phyloP scores from a whole-genome alignment of 176 grass and related monocot species.

The Rhipidocladum racemiflorum region DNA sequence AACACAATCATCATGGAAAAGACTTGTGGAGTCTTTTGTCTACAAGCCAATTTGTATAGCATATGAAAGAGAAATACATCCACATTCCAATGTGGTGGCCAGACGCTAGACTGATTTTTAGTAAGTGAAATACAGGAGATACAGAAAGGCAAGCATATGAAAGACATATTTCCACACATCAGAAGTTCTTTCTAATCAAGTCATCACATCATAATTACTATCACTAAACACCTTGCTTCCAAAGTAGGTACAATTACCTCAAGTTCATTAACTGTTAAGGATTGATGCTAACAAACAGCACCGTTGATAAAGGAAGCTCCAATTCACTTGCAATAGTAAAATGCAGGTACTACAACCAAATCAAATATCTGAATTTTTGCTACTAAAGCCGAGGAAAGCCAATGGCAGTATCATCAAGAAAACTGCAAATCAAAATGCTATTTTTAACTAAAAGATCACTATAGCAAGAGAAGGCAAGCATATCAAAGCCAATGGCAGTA shows the following conservation, averaged over 20 bases:
- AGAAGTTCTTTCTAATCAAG: too few relatives aligned
- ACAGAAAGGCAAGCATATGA: not conserved
- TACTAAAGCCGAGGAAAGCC: not conserved
- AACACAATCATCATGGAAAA: conserved; percentile 82
- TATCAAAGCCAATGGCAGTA: too few relatives aligned
- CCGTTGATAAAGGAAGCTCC: conserved; percentile 53
- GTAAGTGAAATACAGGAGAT: not conserved
- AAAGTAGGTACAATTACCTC: too few relatives aligned
- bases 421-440: not conserved
- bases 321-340: conserved; percentile 41
- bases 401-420: too few relatives aligned
- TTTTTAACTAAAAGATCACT: not conserved
- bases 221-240: too few relatives aligned
- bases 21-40: too few relatives aligned
- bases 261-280: conserved; percentile 49
- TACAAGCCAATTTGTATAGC: too few relatives aligned
- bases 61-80: too few relatives aligned
- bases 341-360: not conserved
- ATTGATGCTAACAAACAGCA: conserved; percentile 55
- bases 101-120: too few relatives aligned
- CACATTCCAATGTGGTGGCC: too few relatives aligned
- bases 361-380: not conserved
- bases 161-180: not conserved
- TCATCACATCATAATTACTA: too few relatives aligned
- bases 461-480: not conserved